These are phyloP conservation scores for Staphylotrichum tortipilum DNA, from an alignment of 495 filamentous ascomycete species.

Conservation along the genomic window DNA sequence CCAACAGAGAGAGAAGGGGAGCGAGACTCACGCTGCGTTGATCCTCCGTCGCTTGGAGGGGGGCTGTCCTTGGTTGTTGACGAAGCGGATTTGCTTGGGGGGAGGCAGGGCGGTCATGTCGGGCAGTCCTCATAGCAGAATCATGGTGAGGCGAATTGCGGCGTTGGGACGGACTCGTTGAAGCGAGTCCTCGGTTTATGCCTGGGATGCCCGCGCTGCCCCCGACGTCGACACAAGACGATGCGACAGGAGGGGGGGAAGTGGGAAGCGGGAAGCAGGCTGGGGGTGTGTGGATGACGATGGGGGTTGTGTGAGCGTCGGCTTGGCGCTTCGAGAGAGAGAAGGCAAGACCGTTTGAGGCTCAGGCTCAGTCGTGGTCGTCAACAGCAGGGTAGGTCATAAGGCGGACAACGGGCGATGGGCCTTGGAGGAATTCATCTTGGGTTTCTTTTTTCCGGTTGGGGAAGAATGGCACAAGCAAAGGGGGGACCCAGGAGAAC, in stretches of 20 bases:
- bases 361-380: conserved; percentile 9
- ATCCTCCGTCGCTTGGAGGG: conserved; percentile 73
- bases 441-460: conserved; percentile 9
- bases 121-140: conserved; percentile 20
- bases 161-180: conserved; percentile 5
- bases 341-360: not conserved
- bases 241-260: too few relatives aligned
- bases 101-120: conserved; percentile 38
- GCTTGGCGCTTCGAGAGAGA: conserved; percentile 5
- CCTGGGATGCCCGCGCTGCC: conserved; percentile 2
- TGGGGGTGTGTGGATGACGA: not conserved
- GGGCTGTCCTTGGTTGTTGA: conserved; percentile 72
- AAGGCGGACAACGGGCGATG: conserved; percentile 13
- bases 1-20: not conserved
- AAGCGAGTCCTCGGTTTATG: conserved; percentile 4
- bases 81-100: conserved; percentile 61
- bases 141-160: conserved; percentile 20
- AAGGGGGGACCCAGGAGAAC: not conserved
- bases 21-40: conserved; percentile 61
- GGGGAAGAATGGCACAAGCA: not conserved
- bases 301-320: conserved; percentile 3
- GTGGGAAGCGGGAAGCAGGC: too few relatives aligned
- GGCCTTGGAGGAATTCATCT: conserved; percentile 18
- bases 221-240: too few relatives aligned
- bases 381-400: conserved; percentile 24